Conservation (phyloP, 169 alveolate species). For the Neospora caninum region DNA sequence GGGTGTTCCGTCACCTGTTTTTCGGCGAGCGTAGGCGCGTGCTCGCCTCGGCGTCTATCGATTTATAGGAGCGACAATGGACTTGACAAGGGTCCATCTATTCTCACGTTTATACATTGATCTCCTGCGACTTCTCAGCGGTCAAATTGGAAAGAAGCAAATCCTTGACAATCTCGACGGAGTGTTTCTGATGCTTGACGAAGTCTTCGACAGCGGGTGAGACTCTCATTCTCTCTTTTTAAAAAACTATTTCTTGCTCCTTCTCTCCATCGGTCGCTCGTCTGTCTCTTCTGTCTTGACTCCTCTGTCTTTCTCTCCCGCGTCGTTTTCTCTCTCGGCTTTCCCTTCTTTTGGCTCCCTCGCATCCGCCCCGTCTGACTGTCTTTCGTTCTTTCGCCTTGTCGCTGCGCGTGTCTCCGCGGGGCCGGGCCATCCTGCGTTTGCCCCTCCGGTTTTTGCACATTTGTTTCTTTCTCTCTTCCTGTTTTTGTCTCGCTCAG, state of each 20-base stretch:
- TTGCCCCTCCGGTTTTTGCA: too few species aligned
- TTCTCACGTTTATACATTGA: neutral
- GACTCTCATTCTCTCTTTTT: neutral
- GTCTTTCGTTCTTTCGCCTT: too few species aligned
- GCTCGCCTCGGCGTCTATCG: too few species aligned
- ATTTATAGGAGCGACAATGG: too few species aligned
- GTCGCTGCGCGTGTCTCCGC: too few species aligned
- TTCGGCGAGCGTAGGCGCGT: too few species aligned
- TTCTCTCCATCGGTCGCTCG: neutral
- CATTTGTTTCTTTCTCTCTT: neutral
- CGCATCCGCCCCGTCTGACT: too few species aligned
- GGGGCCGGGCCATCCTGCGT: too few species aligned
- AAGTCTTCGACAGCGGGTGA: conserved; percentile 45
- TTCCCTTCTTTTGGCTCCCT: too few species aligned
- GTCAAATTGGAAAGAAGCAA: conserved; percentile 51
- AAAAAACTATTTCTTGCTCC: neutral
- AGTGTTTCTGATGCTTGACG: conserved; percentile 51
- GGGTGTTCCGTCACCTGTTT: too few species aligned
- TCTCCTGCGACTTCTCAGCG: neutral
- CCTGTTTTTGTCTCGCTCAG: neutral
- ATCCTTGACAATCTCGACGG: conserved; percentile 40
- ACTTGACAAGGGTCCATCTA: too few species aligned
- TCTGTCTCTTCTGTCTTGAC: neutral
- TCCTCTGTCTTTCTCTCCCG: neutral
- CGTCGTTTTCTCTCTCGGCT: neutral